Evolutionary conservation across 805 yeast genomes (phyloP).

Genomic region (Maudiozyma serrabonitensis): DNA sequence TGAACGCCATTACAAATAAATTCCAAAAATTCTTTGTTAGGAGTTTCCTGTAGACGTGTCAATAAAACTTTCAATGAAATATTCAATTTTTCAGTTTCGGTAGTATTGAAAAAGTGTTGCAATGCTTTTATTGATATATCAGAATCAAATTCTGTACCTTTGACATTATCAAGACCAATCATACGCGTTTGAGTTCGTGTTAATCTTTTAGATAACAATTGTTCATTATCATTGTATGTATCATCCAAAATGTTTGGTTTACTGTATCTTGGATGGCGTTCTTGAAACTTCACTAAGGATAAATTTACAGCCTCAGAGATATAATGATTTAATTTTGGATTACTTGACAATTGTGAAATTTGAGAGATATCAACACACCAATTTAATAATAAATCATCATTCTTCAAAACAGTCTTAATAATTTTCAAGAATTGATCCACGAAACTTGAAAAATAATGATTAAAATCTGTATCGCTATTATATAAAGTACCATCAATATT

Average conservation of each 20-base stretch:
- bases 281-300: constrained; percentile 20
- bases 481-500: constrained; percentile 54
- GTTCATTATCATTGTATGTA: constrained; percentile 4
- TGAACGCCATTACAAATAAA: constrained; percentile 70
- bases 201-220: constrained; percentile 17
- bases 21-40: constrained; percentile 40
- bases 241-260: constrained; percentile 6
- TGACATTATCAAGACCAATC: constrained; percentile 17
- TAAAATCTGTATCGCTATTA: constrained; percentile 54
- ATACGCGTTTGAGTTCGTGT: constrained; percentile 26
- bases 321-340: constrained; percentile 21
- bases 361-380: constrained; percentile 26
- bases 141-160: constrained; percentile 20
- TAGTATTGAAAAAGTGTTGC: constrained; percentile 52
- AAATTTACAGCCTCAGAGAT: constrained; percentile 18
- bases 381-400: constrained; percentile 24
- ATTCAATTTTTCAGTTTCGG: constrained; percentile 50
- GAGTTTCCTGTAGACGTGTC: constrained; percentile 32
- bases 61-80: constrained; percentile 46
- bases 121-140: constrained; percentile 36
- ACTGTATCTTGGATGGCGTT: constrained; percentile 19
- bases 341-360: constrained; percentile 21
- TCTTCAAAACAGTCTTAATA: constrained; percentile 16
- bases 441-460: constrained; percentile 35
- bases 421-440: constrained; percentile 24